Percentiles rank a stretch among this genome's conserved stretches.
These are phyloP conservation scores for Neodidymelliopsis sp. DNA, from an alignment of 2,329 filamentous ascomycete species.

Conservation along the genomic window DNA sequence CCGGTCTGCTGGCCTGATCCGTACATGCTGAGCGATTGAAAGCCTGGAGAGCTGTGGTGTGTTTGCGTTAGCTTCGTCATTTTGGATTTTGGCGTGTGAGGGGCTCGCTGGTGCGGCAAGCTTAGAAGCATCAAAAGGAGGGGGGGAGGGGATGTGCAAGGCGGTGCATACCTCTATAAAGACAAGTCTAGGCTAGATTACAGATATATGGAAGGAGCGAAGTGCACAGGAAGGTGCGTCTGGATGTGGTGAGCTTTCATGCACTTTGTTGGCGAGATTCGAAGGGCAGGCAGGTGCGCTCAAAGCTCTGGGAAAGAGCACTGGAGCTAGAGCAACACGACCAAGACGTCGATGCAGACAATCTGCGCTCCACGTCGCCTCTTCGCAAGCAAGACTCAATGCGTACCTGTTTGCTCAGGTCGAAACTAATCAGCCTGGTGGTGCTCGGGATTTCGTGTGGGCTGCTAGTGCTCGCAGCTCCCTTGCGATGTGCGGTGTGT, in stretches of 20 bases:
- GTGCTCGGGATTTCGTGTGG: conserved; percentile 41
- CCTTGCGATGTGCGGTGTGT: conserved; percentile 36
- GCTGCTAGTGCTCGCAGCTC: conserved; percentile 44
- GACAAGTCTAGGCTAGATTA: conserved; percentile 13
- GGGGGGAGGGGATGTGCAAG: neutral
- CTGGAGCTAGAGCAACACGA: conserved; percentile 2
- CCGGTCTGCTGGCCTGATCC: conserved; percentile 91
- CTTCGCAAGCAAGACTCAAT: conserved; percentile 28
- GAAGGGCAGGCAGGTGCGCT: conserved; percentile 23
- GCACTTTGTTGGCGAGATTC: conserved; percentile 12
- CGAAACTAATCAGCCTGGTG: conserved; percentile 48
- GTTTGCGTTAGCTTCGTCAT: conserved; percentile 12
- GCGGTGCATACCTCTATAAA: conserved; percentile 26
- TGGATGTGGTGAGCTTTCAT: conserved; percentile 29
- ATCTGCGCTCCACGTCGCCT: conserved; percentile 8
- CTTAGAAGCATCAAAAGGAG: neutral
- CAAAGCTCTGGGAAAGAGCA: conserved; percentile 15
- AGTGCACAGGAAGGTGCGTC: conserved; percentile 28
- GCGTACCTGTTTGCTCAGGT: conserved; percentile 31
- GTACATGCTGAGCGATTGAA: conserved; percentile 66
- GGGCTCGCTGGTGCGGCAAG: conserved; percentile 3
- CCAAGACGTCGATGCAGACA: conserved; percentile 1
- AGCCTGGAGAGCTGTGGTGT: conserved; percentile 15
- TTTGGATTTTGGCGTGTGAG: conserved; percentile 8
- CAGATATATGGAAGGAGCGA: conserved; percentile 28